Evolutionary conservation across 257 asterid species (phyloP), one percentile per base, ranked within the genome.

Genomic region (Ophiorrhiza pumila): DNA sequence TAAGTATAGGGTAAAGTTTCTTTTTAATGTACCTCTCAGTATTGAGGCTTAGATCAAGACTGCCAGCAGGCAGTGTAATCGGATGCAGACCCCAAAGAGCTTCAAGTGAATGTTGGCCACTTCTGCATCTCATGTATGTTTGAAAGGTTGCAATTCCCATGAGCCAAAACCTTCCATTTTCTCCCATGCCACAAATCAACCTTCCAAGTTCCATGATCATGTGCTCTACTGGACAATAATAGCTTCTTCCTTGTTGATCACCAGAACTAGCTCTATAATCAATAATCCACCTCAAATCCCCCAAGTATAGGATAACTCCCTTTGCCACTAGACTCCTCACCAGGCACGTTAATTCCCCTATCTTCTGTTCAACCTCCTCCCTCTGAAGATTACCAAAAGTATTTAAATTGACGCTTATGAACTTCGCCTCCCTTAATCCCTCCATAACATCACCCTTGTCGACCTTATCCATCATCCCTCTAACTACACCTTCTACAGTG

Each of bases 271-370:
- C 84, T 75, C 85, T 81, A 71, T 78, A 90, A 69, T 93, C 93
- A 79, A 86, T 60, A 25, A 93, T 82, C 97, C 98, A 91, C 65
- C 88, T 89, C 17, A 93, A 77, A 76, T 93, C 96, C 35, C 98
- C 98, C 4, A 91, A 78, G 76, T 91, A 93, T 71, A 93, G 69
- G 39, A 93, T 89, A 7, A 87, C 96, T n/a, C 97, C 98, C 65
- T 84, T 91, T 1, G 66, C 50, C 14, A 78, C 72, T 11, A 86
- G 81, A 58, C 93, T 81, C 81, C 74, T 83, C 45, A 91, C 88
- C 20, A 89, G 78, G 22, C 87, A 69, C 0, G 81, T 78, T 18
- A 93, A 55, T 72, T 89, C 98, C 18, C 83, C 87, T 0, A 89
- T 79, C 79, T 88, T 91, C 62, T 73, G 85, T 31, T 86, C 93